Evolutionary conservation across 345 rosid species (phyloP).

Genomic region (Limnanthes douglasii): DNA sequence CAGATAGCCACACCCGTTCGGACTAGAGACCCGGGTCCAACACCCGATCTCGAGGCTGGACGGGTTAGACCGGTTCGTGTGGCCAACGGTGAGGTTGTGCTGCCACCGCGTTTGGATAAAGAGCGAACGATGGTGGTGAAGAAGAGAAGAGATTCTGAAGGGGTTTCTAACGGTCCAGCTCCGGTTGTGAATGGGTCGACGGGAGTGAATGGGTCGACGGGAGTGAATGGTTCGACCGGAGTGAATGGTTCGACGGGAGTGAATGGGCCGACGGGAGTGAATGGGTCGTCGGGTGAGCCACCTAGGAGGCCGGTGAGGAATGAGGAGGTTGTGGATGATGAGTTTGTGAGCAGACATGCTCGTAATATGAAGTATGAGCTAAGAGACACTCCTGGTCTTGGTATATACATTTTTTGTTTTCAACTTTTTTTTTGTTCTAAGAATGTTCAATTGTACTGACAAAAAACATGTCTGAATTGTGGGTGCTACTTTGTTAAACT

Average conservation of each 20-base stretch:
- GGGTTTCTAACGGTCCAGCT: constrained; percentile 23
- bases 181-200: too few species aligned
- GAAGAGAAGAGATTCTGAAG: constrained; percentile 81
- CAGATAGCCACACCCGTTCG: constrained; percentile 35
- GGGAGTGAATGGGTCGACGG: too few species aligned
- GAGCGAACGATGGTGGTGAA: constrained; percentile 58
- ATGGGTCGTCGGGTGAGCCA: constrained; percentile 18
- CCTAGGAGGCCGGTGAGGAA: constrained; percentile 42
- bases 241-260: constrained; percentile 15
- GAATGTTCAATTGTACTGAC: too few species aligned
- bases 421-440: too few species aligned
- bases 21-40: constrained; percentile 26
- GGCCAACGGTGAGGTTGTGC: constrained; percentile 15
- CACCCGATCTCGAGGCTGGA: constrained; percentile 73
- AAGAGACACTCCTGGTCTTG: constrained; percentile 88
- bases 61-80: constrained; percentile 15
- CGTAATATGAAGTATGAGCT: constrained; percentile 91
- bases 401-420: constrained; percentile 19
- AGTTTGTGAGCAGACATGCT: constrained; percentile 36
- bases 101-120: constrained; percentile 16
- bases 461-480: too few species aligned
- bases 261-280: constrained; percentile 26
- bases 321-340: constrained; percentile 50
- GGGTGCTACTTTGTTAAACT: too few species aligned
- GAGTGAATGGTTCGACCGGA: constrained; percentile 11